Conservation (phyloP, 140 eudicot species). For the Oenanthe javanica region DNA sequence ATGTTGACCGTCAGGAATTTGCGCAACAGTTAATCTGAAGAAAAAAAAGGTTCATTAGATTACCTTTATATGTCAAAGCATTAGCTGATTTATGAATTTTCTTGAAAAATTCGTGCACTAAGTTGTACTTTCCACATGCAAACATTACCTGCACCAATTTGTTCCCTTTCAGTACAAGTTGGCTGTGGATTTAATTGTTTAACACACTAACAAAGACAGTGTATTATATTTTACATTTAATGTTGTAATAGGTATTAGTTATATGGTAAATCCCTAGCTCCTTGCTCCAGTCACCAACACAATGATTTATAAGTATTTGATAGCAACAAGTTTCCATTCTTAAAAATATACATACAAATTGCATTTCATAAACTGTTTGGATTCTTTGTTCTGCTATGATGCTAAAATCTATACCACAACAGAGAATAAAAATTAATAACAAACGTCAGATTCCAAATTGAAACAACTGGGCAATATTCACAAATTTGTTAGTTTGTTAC, state of each 20-base stretch:
- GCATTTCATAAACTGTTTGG: not conserved
- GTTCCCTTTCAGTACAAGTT: slow-evolving; percentile 7
- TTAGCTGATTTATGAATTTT: slow-evolving; percentile 72
- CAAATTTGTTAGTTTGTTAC: not conserved
- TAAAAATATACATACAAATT: not conserved
- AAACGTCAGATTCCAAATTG: not conserved
- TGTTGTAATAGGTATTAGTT: not conserved
- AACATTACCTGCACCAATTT: slow-evolving; percentile 67
- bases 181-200: not conserved
- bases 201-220: not conserved
- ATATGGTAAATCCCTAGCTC: not conserved
- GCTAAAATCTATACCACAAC: not conserved
- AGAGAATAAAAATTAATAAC: not conserved
- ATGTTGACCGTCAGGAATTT: not conserved
- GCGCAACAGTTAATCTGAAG: slow-evolving; percentile 6
- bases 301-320: not conserved
- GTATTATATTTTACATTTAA: not conserved
- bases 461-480: not conserved
- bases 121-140: slow-evolving; percentile 65
- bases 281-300: not conserved
- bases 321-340: not conserved
- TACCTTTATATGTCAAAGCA: slow-evolving; percentile 86
- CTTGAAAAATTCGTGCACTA: slow-evolving; percentile 85
- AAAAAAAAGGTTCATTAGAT: not conserved
- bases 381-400: not conserved